Conservation (phyloP, 345 rosid species). For the Raphanus sativus region DNA sequence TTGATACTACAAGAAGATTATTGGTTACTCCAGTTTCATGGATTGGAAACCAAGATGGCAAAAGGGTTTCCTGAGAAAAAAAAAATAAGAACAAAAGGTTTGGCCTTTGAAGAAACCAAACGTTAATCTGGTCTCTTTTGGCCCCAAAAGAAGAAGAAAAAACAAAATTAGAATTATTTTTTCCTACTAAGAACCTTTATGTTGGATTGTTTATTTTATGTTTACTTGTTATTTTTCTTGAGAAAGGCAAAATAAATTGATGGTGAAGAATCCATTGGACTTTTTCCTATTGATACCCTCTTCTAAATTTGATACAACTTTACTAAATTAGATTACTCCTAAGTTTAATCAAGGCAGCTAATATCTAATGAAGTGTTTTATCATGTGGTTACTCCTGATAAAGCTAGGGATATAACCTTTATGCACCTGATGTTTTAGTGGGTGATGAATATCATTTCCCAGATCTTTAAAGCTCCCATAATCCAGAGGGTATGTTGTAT, state of each 20-base stretch:
- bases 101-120: slow-evolving; percentile 47
- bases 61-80: slow-evolving; percentile 30
- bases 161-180: neutral
- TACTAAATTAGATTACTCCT: neutral
- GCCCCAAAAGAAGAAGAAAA: slow-evolving; percentile 38
- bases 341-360: neutral
- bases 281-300: slow-evolving; percentile 31
- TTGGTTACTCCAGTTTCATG: slow-evolving; percentile 37
- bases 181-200: slow-evolving; percentile 15
- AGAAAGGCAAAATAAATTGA: neutral
- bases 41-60: slow-evolving; percentile 23
- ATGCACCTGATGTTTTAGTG: neutral
- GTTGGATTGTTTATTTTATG: slow-evolving; percentile 10
- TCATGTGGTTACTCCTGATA: neutral
- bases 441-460: neutral
- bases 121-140: slow-evolving; percentile 43
- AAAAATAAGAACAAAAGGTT: slow-evolving; percentile 13
- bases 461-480: neutral
- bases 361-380: neutral
- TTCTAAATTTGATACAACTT: slow-evolving; percentile 9
- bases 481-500: neutral
- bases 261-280: slow-evolving; percentile 29
- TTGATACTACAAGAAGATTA: slow-evolving; percentile 34
- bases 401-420: neutral
- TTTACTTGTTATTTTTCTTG: slow-evolving; percentile 2